A percentile compares a stretch with the other conserved stretches of the same genome.
Conservation (phyloP, 192 early-diverging fungal genomes). For the Funneliformis mosseae region DNA sequence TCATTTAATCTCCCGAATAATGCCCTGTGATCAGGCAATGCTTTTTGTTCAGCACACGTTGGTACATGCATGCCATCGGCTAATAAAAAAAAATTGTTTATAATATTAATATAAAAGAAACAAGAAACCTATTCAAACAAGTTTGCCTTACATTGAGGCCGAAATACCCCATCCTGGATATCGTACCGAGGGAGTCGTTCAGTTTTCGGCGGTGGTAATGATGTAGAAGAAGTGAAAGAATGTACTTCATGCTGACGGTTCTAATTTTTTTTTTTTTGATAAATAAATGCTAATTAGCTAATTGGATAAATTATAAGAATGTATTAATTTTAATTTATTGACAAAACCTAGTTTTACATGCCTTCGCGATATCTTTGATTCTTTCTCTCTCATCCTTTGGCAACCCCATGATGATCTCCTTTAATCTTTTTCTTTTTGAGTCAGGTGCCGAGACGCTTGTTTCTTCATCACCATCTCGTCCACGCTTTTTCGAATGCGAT, state of each 20-base stretch:
- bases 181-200: conserved; percentile 1
- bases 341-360: too few relatives aligned
- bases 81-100: background rate
- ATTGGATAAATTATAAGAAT: too few relatives aligned
- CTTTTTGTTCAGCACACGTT: conserved; percentile 10
- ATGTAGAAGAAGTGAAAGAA: background rate
- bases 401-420: conserved; percentile 9
- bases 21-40: background rate
- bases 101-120: background rate
- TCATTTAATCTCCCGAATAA: background rate
- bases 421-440: conserved; percentile 13
- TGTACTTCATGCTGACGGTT: background rate
- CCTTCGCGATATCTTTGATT: background rate
- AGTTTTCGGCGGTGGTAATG: too few relatives aligned
- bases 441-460: background rate
- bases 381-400: conserved; percentile 21
- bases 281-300: background rate
- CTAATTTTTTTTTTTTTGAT: background rate
- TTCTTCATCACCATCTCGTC: conserved; percentile 15
- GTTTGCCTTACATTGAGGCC: background rate
- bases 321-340: too few relatives aligned
- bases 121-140: background rate
- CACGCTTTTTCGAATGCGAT: background rate
- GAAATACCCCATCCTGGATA: background rate
- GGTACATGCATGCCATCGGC: background rate